Conservation (phyloP, 2,329 filamentous ascomycete species). For the Colletotrichum liriopes region DNA sequence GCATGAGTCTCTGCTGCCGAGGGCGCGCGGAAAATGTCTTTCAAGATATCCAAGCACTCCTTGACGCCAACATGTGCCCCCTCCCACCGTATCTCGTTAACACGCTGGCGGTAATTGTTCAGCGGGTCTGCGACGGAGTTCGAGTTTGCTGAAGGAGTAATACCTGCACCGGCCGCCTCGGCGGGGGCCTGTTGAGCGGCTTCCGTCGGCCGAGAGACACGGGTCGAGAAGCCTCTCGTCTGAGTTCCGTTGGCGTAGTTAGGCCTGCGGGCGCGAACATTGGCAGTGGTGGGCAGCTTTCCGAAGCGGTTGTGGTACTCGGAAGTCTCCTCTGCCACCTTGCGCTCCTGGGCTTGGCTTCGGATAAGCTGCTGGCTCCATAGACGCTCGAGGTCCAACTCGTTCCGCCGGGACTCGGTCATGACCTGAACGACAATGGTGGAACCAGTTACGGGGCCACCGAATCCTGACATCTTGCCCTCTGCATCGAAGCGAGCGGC, state of each 20-base stretch:
- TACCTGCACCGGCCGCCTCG: conserved; percentile 8
- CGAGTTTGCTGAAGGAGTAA: conserved; percentile 13
- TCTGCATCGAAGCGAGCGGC: conserved; percentile 61
- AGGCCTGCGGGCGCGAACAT: conserved; percentile 19
- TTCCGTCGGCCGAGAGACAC: conserved; percentile 45
- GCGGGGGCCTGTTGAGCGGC: not conserved
- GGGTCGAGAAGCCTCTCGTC: conserved; percentile 54
- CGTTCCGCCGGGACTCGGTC: conserved; percentile 67
- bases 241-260: conserved; percentile 48
- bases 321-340: conserved; percentile 43
- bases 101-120: conserved; percentile 45
- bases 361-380: conserved; percentile 63
- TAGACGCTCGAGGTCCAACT: conserved; percentile 68
- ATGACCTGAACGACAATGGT: conserved; percentile 73
- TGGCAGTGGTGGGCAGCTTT: conserved; percentile 31
- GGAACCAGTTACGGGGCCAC: conserved; percentile 64
- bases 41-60: conserved; percentile 57
- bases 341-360: conserved; percentile 44
- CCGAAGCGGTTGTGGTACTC: conserved; percentile 46
- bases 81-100: conserved; percentile 58
- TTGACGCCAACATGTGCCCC: conserved; percentile 55
- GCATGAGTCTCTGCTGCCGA: conserved; percentile 45
- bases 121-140: conserved; percentile 26
- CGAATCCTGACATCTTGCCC: conserved; percentile 84
- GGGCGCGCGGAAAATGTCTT: conserved; percentile 53